Conservation (phyloP, 2,329 filamentous ascomycete species). For the Neonectria hederae region DNA sequence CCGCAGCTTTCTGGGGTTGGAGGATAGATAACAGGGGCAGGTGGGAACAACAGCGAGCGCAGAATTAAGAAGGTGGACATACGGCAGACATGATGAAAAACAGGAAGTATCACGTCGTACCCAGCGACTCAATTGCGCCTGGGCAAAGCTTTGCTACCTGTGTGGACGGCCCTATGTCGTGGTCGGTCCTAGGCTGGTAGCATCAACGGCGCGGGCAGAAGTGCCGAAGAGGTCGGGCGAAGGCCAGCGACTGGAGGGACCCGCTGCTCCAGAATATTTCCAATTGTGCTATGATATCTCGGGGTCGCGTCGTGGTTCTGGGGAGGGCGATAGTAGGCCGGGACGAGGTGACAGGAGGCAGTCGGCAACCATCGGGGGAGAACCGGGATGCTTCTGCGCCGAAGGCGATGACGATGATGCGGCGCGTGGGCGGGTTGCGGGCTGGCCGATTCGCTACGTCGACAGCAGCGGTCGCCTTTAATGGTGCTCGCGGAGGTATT, state of each 20-base stretch:
- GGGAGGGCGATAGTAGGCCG: conserved; percentile 35
- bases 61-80: conserved; percentile 22
- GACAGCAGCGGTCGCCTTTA: conserved; percentile 28
- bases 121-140: conserved; percentile 30
- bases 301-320: conserved; percentile 26
- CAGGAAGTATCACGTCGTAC: conserved; percentile 19
- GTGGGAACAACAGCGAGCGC: not conserved
- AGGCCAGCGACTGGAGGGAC: not conserved
- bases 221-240: conserved; percentile 8
- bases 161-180: conserved; percentile 29
- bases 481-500: conserved; percentile 15
- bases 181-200: conserved; percentile 24
- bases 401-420: conserved; percentile 31
- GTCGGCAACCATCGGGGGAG: conserved; percentile 41
- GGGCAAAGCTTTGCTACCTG: conserved; percentile 28
- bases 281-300: conserved; percentile 24
- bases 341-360: conserved; percentile 26
- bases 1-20: not conserved
- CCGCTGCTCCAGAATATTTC: not conserved
- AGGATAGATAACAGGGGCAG: not conserved
- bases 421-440: conserved; percentile 15
- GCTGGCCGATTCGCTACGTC: conserved; percentile 23
- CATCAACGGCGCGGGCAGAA: conserved; percentile 30
- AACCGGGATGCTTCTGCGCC: conserved; percentile 33
- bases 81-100: conserved; percentile 45